These are phyloP conservation scores for Alternaria angustiovoidea DNA, from an alignment of 2,329 filamentous ascomycete species.

Conservation along the genomic window DNA sequence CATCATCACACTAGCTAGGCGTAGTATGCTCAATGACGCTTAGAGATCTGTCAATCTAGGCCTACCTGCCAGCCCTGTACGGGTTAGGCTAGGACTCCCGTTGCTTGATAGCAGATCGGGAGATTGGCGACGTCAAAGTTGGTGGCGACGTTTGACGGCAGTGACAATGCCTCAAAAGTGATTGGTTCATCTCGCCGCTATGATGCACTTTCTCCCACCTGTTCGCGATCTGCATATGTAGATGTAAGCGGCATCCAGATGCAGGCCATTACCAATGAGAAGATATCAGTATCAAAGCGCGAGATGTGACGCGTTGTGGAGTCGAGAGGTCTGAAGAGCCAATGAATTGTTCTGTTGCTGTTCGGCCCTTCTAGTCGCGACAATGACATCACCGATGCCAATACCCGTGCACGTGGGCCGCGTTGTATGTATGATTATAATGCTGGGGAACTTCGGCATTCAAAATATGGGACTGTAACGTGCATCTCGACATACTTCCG, in stretches of 20 bases:
- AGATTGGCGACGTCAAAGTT: slow-evolving; percentile 20
- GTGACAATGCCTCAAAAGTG: slow-evolving; percentile 14
- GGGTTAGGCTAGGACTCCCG: slow-evolving; percentile 16
- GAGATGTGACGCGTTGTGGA: slow-evolving; percentile 22
- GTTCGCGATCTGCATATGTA: slow-evolving; percentile 7
- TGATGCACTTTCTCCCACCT: not conserved
- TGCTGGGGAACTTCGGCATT: slow-evolving; percentile 10
- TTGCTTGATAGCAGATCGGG: slow-evolving; percentile 15
- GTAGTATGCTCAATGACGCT: slow-evolving; percentile 28
- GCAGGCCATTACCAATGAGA: slow-evolving; percentile 23
- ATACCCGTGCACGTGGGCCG: not conserved
- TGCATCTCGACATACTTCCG: not conserved
- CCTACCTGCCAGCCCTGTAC: slow-evolving; percentile 8
- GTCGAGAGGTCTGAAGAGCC: not conserved
- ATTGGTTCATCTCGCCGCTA: slow-evolving; percentile 16
- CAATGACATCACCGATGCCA: slow-evolving; percentile 6
- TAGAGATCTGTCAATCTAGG: slow-evolving; percentile 17
- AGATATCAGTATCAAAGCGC: slow-evolving; percentile 6
- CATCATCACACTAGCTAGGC: slow-evolving; percentile 17
- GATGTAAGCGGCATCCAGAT: slow-evolving; percentile 24
- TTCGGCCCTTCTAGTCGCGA: not conserved
- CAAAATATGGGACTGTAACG: not conserved
- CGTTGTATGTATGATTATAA: not conserved
- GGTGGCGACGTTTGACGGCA: slow-evolving; percentile 19
- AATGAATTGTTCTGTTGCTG: not conserved